Base-by-base conservation (phyloP, 116 monocot genomes). In the Iris pallida region DNA sequence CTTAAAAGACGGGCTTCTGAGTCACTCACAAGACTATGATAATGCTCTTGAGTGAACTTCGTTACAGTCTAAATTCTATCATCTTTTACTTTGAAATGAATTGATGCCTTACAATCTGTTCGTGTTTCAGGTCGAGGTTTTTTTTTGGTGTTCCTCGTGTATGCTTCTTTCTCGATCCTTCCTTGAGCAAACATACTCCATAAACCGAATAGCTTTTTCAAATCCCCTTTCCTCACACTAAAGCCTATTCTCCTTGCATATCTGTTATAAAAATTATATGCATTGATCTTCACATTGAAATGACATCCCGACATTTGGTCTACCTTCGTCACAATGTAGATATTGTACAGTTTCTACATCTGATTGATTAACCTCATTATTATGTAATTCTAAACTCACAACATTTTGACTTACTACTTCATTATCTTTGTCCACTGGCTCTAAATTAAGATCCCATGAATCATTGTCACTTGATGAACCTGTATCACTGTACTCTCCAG, bases 171-270 rank as follows among this genome's bases (percentile, higher is more conserved):
- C 86, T 82, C 14, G 66, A 48, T 42, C 86, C 86, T 72, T 86
- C 86, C 58, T 86, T 64, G 83, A 80, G 57, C 86, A 86, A 20
- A 86, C 57, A 49, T 71, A 86, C 44, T 64, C 57, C 56, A 83
- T 76, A 74, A 73, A 57, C 43, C 79, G 69, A 59, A 82, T 46
- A 10, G 82, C 73, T 83, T 67, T 44, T 70, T 65, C 67, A 82
- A 68, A 59, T 86, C 83, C 46, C 82, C 86, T 16, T 83, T 86
- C 13, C 86, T 64, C 5, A 86, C 86, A 59, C 83, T 86, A 51
- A 86, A 86, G 16, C 83, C 86, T 59, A 74, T 86, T 73, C 76
- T 73, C 40, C 83, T 79, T n/a, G 86, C 86, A 68, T 86, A 86
- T 13, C 49, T 61, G 47, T 86, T 86, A 64, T 86, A 86, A 16